Evolutionary conservation across 2,329 filamentous ascomycete species (phyloP), one percentile per base, ranked within the genome.

Genomic region (Diplodia seriata): DNA sequence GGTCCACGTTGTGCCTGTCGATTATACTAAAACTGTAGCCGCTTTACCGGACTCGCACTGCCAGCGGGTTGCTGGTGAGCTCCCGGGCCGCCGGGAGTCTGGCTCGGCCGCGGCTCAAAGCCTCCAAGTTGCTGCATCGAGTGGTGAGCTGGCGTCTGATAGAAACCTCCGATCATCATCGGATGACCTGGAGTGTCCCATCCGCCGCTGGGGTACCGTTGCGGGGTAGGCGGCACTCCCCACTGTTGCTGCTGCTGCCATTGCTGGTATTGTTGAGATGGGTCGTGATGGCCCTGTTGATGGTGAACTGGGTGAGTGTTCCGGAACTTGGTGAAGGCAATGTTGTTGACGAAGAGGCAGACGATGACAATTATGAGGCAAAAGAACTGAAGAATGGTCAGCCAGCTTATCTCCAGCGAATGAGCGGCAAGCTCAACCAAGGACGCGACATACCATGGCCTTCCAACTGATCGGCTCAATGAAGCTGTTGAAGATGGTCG

Each of bases 401-500:
- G 43, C 14, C 14, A 38, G 55, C 18, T 62, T 20, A 23, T 36
- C 29, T 14, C 11, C 15, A n/a, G 14, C 38, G 14, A 47, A 43
- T 26, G 5, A 43, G 12, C 12, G 50, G 12, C 50, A 26, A 8
- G 49, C 18, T n/a, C 31, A 33, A 36, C n/a, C 26, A 26, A 14
- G 15, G 26, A 14, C 36, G 18, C 9, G 4, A 78, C 81, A 70
- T 83, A 89, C 87, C 84, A 91, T 89, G 12, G 89, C 87, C 79
- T 97, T 97, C 79, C 92, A 90, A 71, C 91, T 93, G 78, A 98
- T 94, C 6, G 92, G 89, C 73, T 97, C 93, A 4, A 97, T 90
- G 77, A 98, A 97, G 74, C 91, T 90, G 77, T 98, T 97, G 79
- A 98, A 90, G 50, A 99, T 97, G 75, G 93, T 89, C 0, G 94